Conservation (phyloP, 1,284 basidiomycete species). For the Fomes fomentarius region DNA sequence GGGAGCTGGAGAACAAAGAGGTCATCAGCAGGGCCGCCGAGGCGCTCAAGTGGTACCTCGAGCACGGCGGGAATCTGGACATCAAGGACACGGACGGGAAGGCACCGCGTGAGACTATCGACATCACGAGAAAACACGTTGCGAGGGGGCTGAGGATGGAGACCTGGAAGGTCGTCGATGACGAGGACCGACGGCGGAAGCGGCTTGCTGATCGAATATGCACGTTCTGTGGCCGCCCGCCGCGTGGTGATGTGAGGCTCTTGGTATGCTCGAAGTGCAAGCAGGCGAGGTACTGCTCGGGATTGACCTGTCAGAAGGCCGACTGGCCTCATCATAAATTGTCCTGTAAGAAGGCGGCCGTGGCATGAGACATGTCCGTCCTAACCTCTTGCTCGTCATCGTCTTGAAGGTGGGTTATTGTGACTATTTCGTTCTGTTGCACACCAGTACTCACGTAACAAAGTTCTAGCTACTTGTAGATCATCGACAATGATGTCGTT, state of each 20-base stretch:
- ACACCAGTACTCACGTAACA: too few relatives aligned
- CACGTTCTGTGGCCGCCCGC: slow-evolving; percentile 38
- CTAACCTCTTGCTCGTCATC: too few relatives aligned
- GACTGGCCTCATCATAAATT: slow-evolving; percentile 42
- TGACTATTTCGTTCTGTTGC: too few relatives aligned
- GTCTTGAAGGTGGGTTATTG: too few relatives aligned
- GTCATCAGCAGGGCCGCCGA: slow-evolving; percentile 28
- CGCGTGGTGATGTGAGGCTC: slow-evolving; percentile 28
- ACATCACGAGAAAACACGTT: slow-evolving; percentile 22
- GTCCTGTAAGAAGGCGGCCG: slow-evolving; percentile 23
- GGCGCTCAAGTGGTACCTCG: slow-evolving; percentile 42
- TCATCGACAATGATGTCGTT: too few relatives aligned
- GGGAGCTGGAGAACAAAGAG: slow-evolving; percentile 26
- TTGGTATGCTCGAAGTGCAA: slow-evolving; percentile 37
- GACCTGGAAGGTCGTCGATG: slow-evolving; percentile 30
- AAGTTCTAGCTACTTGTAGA: too few relatives aligned
- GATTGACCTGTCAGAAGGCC: slow-evolving; percentile 36
- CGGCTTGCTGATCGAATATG: slow-evolving; percentile 34
- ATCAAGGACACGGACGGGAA: slow-evolving; percentile 44
- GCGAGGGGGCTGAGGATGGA: slow-evolving; percentile 10
- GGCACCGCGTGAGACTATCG: slow-evolving; percentile 20
- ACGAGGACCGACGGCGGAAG: slow-evolving; percentile 37
- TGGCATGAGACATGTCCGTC: too few relatives aligned
- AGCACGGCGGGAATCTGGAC: slow-evolving; percentile 47
- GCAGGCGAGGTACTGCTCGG: slow-evolving; percentile 34